phyloP scores from a whole-genome alignment of 2,329 filamentous ascomycete genomes.

The Colletotrichum sp. region DNA sequence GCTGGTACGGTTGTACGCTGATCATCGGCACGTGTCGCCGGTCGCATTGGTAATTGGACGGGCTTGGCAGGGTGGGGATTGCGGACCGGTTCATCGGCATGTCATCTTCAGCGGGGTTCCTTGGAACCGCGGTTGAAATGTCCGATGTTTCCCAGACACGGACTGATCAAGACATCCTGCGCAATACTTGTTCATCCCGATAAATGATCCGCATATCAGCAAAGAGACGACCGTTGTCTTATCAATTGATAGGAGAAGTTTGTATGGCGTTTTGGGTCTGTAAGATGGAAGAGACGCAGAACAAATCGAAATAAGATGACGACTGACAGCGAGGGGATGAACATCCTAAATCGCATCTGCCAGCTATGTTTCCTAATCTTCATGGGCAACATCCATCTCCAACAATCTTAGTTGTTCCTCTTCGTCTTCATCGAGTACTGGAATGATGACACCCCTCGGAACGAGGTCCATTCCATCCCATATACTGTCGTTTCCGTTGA shows the following conservation, averaged over 20 bases:
- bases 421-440: background rate
- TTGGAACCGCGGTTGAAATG: background rate
- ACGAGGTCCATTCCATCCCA: background rate
- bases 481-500: background rate
- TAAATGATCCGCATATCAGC: background rate
- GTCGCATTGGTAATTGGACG: background rate
- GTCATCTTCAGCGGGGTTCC: background rate
- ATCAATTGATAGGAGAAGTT: background rate
- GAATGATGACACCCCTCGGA: background rate
- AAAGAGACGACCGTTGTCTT: background rate
- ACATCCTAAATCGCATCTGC: background rate
- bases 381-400: background rate
- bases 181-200: background rate
- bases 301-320: background rate
- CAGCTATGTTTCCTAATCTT: background rate
- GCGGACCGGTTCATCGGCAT: background rate
- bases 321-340: background rate
- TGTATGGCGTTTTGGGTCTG: background rate
- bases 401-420: background rate
- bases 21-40: background rate
- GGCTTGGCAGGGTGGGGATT: background rate
- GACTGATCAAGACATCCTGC: background rate
- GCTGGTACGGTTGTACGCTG: background rate
- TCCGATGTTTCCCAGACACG: background rate
- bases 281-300: background rate